These are phyloP conservation scores for Furcasterigmium sp. DNA, from an alignment of 2,329 filamentous ascomycete genomes.

Conservation along the genomic window DNA sequence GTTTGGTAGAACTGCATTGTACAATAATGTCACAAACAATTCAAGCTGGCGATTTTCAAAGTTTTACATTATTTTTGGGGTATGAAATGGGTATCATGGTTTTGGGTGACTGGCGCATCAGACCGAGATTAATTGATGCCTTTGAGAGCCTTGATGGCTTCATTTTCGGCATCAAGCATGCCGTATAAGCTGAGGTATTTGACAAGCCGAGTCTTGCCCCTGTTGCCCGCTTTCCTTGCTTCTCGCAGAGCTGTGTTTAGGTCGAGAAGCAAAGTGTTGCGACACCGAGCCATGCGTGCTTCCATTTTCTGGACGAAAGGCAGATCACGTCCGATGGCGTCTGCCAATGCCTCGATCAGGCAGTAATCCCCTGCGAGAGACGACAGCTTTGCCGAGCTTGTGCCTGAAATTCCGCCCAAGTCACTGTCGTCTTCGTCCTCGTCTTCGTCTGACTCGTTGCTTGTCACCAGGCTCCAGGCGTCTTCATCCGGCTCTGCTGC, in stretches of 20 bases:
- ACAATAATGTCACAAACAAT: constrained; percentile 26
- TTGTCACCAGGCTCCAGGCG: constrained; percentile 25
- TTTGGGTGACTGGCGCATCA: constrained; percentile 1
- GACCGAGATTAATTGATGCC: constrained; percentile 16
- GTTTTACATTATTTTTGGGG: background rate
- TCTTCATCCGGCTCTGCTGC: constrained; percentile 28
- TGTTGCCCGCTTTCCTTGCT: constrained; percentile 33
- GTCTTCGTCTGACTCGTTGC: constrained; percentile 18
- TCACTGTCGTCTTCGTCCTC: constrained; percentile 20
- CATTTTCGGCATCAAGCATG: constrained; percentile 44
- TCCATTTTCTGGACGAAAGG: constrained; percentile 47
- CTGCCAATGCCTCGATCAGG: constrained; percentile 33
- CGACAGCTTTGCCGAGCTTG: constrained; percentile 40
- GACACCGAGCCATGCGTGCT: constrained; percentile 46
- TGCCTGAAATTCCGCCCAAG: constrained; percentile 31
- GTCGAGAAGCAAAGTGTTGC: constrained; percentile 52
- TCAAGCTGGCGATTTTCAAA: background rate
- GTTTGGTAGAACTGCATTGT: constrained; percentile 20
- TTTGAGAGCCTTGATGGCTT: constrained; percentile 46
- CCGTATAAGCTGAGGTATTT: constrained; percentile 49
- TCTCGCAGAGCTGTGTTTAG: constrained; percentile 44
- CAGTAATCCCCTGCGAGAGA: constrained; percentile 40
- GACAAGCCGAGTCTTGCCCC: constrained; percentile 40
- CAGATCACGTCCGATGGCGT: constrained; percentile 38
- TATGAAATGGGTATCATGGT: constrained; percentile 23